A percentile compares a stretch with the other conserved stretches of the same genome.
Conservation (phyloP, 164 flowering plant species). For the Umbilicus rupestris region DNA sequence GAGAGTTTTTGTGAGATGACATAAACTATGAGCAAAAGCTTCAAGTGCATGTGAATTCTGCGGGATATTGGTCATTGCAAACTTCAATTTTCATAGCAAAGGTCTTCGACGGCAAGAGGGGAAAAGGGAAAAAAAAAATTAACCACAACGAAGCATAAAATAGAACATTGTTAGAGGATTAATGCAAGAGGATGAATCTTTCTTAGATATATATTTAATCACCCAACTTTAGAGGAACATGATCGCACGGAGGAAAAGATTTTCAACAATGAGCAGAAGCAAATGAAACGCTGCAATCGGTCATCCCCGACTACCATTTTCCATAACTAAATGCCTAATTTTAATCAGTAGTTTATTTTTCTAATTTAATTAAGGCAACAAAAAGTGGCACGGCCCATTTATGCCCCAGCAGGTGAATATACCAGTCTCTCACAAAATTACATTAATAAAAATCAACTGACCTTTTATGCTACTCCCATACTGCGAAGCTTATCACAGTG, state of each 20-base stretch:
- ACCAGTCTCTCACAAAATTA: neutral
- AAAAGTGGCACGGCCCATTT: neutral
- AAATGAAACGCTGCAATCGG: neutral
- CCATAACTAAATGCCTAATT: neutral
- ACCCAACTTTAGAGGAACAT: neutral
- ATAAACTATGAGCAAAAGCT: neutral
- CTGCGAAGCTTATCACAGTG: slow-evolving; percentile 66
- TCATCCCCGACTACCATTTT: neutral
- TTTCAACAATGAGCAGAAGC: neutral
- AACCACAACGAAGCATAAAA: no score
- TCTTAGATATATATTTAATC: neutral
- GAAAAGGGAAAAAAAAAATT: no score
- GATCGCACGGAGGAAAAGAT: no score
- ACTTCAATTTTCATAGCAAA: neutral
- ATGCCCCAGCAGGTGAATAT: neutral
- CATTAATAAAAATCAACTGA: slow-evolving; percentile 11
- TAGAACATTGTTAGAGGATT: no score
- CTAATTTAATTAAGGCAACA: neutral
- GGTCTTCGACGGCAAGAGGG: no score
- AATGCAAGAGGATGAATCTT: neutral
- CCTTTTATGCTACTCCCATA: slow-evolving; percentile 40
- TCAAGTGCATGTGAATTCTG: neutral
- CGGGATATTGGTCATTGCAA: neutral
- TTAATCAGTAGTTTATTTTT: neutral
- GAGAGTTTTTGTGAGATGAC: neutral